Base-by-base conservation (phyloP, 2,329 filamentous ascomycete genomes). In the Diaporthe sp. region DNA sequence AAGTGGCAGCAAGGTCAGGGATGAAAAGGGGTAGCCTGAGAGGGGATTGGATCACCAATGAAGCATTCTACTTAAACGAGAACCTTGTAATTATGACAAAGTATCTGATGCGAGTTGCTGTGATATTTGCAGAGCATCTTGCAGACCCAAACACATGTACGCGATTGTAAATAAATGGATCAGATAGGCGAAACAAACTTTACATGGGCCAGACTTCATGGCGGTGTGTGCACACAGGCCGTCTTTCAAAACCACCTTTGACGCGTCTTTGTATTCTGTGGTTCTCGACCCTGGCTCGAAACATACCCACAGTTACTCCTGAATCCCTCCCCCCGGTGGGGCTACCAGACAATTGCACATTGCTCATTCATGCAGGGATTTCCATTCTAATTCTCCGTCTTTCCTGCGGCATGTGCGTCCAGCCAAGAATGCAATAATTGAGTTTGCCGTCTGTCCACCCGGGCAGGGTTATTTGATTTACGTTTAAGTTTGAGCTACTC, bases 271-370 rank as follows among this genome's bases (percentile, higher is more conserved):
- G 28, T 47, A 28, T 63, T 72, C n/a, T 53, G 65, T 68, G 65
- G 65, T 68, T 28, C 71, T 13, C 22, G 28, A 55, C 57, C 71
- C 71, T 12, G 71, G 71, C 58, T 63, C 57, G 37, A 57, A 57
- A 70, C 49, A 67, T 73, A 73, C 20, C 72, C 72, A 73, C 72
- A 31, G 20, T 68, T 55, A 57, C 72, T 73, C 72, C 72, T 73
- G 71, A 73, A 65, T 65, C 47, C 44, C 42, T 55, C 34, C 49
- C 47, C 31, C 17, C 22, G 39, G 72, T 67, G 72, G 60, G 72
- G 37, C 58, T 73, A 67, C 65, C 65, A 31, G 15, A 42, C 65
- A 31, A 55, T n/a, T 20, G 34, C 34, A 73, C 39, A 65, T 67
- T 73, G 37, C 60, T 53, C 34, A n/a, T 67, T 73, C 49, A 73